phyloP scores from a whole-genome alignment of 805 yeast species.

The Zygosaccharomyces bisporus region DNA sequence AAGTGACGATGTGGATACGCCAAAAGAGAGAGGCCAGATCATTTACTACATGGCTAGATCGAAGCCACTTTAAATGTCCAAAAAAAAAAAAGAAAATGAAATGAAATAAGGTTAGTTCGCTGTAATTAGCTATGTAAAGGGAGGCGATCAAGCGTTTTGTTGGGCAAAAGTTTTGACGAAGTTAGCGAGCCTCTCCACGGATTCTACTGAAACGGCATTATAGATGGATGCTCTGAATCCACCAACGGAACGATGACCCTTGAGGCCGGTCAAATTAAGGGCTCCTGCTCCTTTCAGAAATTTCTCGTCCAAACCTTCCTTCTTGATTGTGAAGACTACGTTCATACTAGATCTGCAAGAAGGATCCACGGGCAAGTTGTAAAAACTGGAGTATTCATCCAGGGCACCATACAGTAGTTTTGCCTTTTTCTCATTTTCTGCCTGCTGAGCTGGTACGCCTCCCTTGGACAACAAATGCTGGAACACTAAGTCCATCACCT shows the following conservation, averaged over 20 bases:
- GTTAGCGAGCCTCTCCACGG: conserved; percentile 53
- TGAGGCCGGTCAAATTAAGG: conserved; percentile 65
- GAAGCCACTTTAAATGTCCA: conserved; percentile 21
- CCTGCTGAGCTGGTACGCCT: conserved; percentile 63
- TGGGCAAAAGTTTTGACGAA: conserved; percentile 61
- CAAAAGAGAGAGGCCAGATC: conserved; percentile 57
- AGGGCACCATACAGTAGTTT: conserved; percentile 57
- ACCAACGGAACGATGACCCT: conserved; percentile 96
- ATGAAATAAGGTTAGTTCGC: neutral
- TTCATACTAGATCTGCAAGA: conserved; percentile 82
- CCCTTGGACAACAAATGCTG: conserved; percentile 60
- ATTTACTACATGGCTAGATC: conserved; percentile 50
- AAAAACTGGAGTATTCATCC: conserved; percentile 63
- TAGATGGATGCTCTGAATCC: conserved; percentile 93
- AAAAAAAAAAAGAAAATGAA: neutral
- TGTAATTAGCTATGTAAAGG: neutral
- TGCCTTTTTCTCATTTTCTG: conserved; percentile 60
- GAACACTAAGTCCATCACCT: conserved; percentile 76
- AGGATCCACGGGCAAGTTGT: conserved; percentile 60
- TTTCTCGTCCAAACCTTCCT: conserved; percentile 58
- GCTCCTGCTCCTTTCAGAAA: conserved; percentile 68
- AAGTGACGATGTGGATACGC: conserved; percentile 16
- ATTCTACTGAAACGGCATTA: conserved; percentile 71
- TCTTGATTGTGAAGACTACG: conserved; percentile 77
- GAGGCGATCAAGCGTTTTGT: conserved; percentile 24